A percentile compares a stretch with the other conserved stretches of the same genome.
Evolutionary conservation across 163 green algal genomes (phyloP).

Genomic region (Chlamydomonas reinhardtii): DNA sequence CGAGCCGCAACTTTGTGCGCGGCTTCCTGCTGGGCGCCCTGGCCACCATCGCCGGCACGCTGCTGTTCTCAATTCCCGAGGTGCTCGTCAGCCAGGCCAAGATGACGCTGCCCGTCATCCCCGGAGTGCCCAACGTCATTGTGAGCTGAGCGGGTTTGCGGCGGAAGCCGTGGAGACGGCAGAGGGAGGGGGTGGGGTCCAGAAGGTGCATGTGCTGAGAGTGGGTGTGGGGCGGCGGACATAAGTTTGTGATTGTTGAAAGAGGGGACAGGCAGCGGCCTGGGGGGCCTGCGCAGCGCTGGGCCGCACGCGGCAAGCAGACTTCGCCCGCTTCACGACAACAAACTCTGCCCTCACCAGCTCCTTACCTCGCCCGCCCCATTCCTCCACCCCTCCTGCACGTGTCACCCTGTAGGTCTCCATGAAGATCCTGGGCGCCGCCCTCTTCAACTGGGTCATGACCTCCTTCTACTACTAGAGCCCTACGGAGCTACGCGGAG

Average conservation of each 20-base stretch:
- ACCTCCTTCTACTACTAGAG: constrained; percentile 75
- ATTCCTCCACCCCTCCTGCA: not conserved
- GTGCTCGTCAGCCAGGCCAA: constrained; percentile 45
- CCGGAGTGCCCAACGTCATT: constrained; percentile 56
- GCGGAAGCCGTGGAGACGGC: no score
- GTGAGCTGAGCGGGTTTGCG: constrained; percentile 27
- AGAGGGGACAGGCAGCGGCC: no score
- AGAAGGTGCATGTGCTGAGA: no score
- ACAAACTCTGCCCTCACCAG: no score
- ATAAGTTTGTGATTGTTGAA: no score
- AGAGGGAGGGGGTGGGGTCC: no score
- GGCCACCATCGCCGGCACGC: constrained; percentile 65
- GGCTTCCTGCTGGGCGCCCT: constrained; percentile 66
- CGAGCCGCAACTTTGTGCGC: constrained; percentile 70
- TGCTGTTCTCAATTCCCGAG: constrained; percentile 66
- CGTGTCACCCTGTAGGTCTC: constrained; percentile 46
- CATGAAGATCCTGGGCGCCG: constrained; percentile 59
- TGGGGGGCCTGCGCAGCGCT: no score
- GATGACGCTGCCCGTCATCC: constrained; percentile 50
- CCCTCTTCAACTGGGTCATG: constrained; percentile 72
- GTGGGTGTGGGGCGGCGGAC: no score
- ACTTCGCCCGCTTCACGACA: no score
- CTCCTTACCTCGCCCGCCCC: no score
- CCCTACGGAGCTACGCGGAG: no score
- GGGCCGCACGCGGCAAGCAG: no score